A percentile compares a stretch with the other conserved stretches of the same genome.
phyloP scores from a whole-genome alignment of 805 yeast genomes.

The Candida tibetensis region DNA sequence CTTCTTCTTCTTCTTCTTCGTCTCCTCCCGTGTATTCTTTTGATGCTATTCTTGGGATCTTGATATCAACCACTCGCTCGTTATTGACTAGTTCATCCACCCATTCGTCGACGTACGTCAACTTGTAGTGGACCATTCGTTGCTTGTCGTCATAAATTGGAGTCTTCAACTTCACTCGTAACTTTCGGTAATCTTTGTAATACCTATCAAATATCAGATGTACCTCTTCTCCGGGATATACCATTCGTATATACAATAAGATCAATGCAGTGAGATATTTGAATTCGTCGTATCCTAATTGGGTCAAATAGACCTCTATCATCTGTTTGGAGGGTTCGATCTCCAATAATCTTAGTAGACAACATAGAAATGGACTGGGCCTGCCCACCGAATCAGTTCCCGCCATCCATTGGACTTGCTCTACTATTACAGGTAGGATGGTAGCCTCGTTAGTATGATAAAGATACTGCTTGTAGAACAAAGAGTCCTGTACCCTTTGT shows the following conservation, averaged over 20 bases:
- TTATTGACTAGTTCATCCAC: conserved; percentile 57
- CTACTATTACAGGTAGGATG: conserved; percentile 31
- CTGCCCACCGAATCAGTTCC: conserved; percentile 53
- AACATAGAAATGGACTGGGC: conserved; percentile 73
- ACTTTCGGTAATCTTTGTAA: conserved; percentile 64
- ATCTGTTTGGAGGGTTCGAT: conserved; percentile 65
- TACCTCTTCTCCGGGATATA: conserved; percentile 37
- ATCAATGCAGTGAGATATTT: conserved; percentile 73
- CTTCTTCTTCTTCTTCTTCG: conserved; percentile 8
- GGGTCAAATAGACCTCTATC: conserved; percentile 51
- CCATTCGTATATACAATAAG: conserved; percentile 60
- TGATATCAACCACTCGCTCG: conserved; percentile 67
- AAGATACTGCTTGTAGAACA: conserved; percentile 42
- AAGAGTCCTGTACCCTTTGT: conserved; percentile 41
- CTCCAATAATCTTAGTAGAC: conserved; percentile 74
- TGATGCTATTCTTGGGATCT: conserved; percentile 58
- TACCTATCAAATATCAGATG: conserved; percentile 53
- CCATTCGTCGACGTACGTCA: conserved; percentile 66
- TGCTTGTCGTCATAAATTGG: conserved; percentile 20
- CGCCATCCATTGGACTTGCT: conserved; percentile 49
- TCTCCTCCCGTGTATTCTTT: conserved; percentile 18
- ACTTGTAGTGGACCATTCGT: conserved; percentile 32
- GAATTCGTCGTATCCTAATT: conserved; percentile 54
- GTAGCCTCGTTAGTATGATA: conserved; percentile 41
- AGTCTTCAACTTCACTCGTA: conserved; percentile 41